Percentiles rank a stretch among this genome's conserved stretches.
Conservation (phyloP, 306 rosid species). For the Hylodesmum podocarpum region DNA sequence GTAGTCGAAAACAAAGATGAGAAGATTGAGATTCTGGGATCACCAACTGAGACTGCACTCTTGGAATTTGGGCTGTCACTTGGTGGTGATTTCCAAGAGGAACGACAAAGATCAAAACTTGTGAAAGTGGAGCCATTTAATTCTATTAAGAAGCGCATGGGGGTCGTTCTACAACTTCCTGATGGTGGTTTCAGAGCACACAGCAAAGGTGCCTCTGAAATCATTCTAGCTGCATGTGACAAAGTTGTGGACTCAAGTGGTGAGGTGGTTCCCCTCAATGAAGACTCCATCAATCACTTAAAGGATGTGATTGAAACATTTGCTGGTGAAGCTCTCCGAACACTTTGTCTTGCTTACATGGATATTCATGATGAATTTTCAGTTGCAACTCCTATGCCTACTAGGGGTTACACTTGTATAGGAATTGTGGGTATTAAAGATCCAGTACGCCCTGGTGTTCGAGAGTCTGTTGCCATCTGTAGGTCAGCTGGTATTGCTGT, state of each 20-base stretch:
- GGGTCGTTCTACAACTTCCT: constrained; percentile 71
- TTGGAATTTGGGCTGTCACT: constrained; percentile 79
- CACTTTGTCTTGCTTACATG: constrained; percentile 87
- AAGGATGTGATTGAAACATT: constrained; percentile 66
- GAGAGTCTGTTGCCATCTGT: constrained; percentile 89
- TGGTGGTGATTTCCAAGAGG: constrained; percentile 75
- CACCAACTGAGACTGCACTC: constrained; percentile 92
- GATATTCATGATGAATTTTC: constrained; percentile 56
- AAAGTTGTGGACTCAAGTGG: constrained; percentile 64
- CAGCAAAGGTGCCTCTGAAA: constrained; percentile 95
- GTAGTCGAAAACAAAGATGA: constrained; percentile 72
- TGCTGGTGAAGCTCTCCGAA: constrained; percentile 91
- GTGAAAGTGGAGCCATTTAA: constrained; percentile 95
- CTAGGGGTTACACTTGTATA: constrained; percentile 73
- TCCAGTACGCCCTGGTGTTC: constrained; percentile 97
- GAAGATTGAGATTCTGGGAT: constrained; percentile 73
- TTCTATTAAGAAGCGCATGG: constrained; percentile 86
- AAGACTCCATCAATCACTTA: constrained; percentile 50
- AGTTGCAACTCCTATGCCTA: constrained; percentile 58
- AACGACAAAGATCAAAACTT: constrained; percentile 53
- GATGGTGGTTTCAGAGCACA: constrained; percentile 76
- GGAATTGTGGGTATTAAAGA: constrained; percentile 98
- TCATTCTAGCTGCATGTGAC: constrained; percentile 77
- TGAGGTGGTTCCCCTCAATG: constrained; percentile 59
- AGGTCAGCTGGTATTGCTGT: constrained; percentile 91